Percentiles rank a stretch among this genome's conserved stretches.
Conservation (phyloP, 2,329 filamentous ascomycete species). For the Penicillium sp. region DNA sequence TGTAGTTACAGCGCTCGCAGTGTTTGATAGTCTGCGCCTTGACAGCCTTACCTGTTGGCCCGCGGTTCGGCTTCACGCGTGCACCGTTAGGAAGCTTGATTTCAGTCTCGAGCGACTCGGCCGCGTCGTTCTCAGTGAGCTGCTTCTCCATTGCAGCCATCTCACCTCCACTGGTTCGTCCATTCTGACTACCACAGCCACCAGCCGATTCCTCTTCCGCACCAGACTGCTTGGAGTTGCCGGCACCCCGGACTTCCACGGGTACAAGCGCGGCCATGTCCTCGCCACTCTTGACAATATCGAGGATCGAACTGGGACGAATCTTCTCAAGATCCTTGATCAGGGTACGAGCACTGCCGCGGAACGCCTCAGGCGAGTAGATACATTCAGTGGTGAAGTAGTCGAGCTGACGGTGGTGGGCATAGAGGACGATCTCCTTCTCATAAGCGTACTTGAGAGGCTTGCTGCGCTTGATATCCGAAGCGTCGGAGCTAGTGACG, state of each 20-base stretch:
- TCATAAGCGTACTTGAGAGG: conserved; percentile 98
- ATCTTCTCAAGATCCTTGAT: conserved; percentile 96
- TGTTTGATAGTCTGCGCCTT: conserved; percentile 62
- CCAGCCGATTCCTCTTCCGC: conserved; percentile 57
- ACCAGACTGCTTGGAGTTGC: conserved; percentile 24
- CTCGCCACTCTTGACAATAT: conserved; percentile 91
- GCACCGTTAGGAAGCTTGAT: conserved; percentile 47
- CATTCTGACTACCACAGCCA: conserved; percentile 73
- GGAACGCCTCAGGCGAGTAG: conserved; percentile 95
- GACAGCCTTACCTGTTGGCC: conserved; percentile 58
- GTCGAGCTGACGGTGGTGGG: conserved; percentile 92
- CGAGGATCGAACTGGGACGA: conserved; percentile 87
- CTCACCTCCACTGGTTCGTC: conserved; percentile 67
- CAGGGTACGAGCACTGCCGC: conserved; percentile 83
- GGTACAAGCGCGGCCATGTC: conserved; percentile 92
- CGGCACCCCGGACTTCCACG: conserved; percentile 47
- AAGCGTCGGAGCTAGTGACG: conserved; percentile 72
- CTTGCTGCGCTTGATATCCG: conserved; percentile 92
- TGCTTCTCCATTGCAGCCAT: conserved; percentile 80
- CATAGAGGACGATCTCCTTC: conserved; percentile 97
- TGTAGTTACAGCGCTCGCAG: conserved; percentile 87
- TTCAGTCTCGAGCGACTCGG: conserved; percentile 65
- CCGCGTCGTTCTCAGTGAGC: conserved; percentile 64
- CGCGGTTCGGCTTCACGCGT: conserved; percentile 24
- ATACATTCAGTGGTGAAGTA: conserved; percentile 99